Conservation (phyloP, 108 stramenopile species). For the Parmales sp. region DNA sequence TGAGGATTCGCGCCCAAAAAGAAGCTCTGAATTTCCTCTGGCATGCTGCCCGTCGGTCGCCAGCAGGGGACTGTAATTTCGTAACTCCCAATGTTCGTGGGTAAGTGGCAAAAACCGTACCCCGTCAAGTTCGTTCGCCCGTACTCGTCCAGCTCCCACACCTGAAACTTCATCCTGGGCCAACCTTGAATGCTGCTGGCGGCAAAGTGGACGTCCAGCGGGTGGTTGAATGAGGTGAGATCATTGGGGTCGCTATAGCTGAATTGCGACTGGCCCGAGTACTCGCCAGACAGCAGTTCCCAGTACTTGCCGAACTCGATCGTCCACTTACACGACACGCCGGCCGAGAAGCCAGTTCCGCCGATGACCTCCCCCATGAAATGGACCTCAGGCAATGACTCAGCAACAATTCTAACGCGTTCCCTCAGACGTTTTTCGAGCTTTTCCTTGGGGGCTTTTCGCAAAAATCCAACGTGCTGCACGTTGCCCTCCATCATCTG, state of each 20-base stretch:
- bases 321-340: slow-evolving; percentile 49
- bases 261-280: slow-evolving; percentile 45
- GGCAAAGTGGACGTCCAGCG: slow-evolving; percentile 53
- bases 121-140: slow-evolving; percentile 42
- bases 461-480: not conserved
- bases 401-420: slow-evolving; percentile 25
- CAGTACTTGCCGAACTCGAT: slow-evolving; percentile 45
- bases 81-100: slow-evolving; percentile 37
- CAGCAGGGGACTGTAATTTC: slow-evolving; percentile 39
- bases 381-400: slow-evolving; percentile 46
- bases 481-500: not conserved
- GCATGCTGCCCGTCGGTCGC: slow-evolving; percentile 36
- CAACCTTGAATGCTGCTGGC: slow-evolving; percentile 46
- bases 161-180: slow-evolving; percentile 44
- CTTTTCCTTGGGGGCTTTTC: not conserved
- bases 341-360: slow-evolving; percentile 39
- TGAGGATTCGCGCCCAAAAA: slow-evolving; percentile 45
- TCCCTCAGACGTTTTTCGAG: not conserved
- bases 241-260: slow-evolving; percentile 24
- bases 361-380: slow-evolving; percentile 45
- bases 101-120: slow-evolving; percentile 49
- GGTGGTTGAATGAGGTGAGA: slow-evolving; percentile 44
- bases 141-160: slow-evolving; percentile 50
- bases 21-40: slow-evolving; percentile 43
- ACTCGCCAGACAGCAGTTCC: slow-evolving; percentile 39